Evolutionary conservation across 768 basidiomycete species (phyloP).

Genomic region (Holtermannia corniformis): DNA sequence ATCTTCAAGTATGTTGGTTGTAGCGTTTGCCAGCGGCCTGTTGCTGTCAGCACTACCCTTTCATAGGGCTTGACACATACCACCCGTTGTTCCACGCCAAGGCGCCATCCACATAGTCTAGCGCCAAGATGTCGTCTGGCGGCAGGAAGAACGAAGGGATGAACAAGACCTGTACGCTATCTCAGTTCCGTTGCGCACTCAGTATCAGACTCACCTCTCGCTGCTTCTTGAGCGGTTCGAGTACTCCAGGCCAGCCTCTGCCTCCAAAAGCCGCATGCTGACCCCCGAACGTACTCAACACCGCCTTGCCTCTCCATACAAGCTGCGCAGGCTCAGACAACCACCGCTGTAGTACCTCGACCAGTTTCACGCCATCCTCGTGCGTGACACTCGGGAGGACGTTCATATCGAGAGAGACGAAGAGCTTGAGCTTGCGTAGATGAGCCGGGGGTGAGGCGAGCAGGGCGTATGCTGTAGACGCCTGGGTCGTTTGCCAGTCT

Average conservation of each 20-base stretch:
- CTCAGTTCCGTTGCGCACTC: not conserved
- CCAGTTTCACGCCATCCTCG: slow-evolving; percentile 14
- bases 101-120: slow-evolving; percentile 29
- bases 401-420: slow-evolving; percentile 40
- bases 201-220: slow-evolving; percentile 22
- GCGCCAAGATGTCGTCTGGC: slow-evolving; percentile 27
- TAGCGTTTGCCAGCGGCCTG: slow-evolving; percentile 24
- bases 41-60: not conserved
- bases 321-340: slow-evolving; percentile 10
- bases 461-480: slow-evolving; percentile 21
- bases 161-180: slow-evolving; percentile 32
- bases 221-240: slow-evolving; percentile 11
- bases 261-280: slow-evolving; percentile 27
- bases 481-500: slow-evolving; percentile 40
- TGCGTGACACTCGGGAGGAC: slow-evolving; percentile 22
- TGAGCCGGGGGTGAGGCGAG: slow-evolving; percentile 2
- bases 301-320: slow-evolving; percentile 14
- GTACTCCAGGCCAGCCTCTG: slow-evolving; percentile 28
- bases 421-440: slow-evolving; percentile 18
- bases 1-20: slow-evolving; percentile 25
- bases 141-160: slow-evolving; percentile 41
- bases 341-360: slow-evolving; percentile 11
- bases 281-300: slow-evolving; percentile 40
- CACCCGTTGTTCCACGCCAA: slow-evolving; percentile 41
- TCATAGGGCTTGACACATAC: slow-evolving; percentile 11